These are phyloP conservation scores for Cytospora schulzeri DNA, from an alignment of 2,329 filamentous ascomycete species.

Conservation along the genomic window DNA sequence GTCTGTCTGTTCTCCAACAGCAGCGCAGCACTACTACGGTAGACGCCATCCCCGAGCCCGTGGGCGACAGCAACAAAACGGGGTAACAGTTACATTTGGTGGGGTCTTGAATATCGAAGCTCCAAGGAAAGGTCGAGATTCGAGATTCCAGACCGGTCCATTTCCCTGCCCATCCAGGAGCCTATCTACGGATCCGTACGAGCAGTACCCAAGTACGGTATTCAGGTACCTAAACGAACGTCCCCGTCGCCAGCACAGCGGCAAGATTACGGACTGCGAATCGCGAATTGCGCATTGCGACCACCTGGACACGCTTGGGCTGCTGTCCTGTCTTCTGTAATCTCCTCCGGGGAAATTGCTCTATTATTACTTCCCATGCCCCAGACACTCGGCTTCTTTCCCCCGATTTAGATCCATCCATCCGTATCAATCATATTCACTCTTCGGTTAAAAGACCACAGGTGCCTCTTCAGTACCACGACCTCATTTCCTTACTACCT, in stretches of 20 bases:
- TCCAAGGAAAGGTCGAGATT: neutral
- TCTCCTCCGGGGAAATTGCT: constrained; percentile 18
- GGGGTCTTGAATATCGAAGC: neutral
- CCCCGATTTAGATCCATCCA: neutral
- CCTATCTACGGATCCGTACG: neutral
- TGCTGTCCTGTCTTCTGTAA: neutral
- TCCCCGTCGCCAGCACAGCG: neutral
- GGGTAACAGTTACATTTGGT: neutral
- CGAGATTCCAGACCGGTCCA: constrained; percentile 1
- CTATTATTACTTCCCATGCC: neutral
- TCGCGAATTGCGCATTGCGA: neutral
- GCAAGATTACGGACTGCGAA: constrained; percentile 16
- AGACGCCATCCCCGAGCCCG: neutral
- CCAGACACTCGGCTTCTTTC: neutral
- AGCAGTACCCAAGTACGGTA: neutral
- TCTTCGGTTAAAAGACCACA: constrained; percentile 9
- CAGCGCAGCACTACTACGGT: neutral
- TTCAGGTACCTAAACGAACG: neutral
- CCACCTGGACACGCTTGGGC: neutral
- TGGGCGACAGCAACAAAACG: neutral
- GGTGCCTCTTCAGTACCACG: neutral
- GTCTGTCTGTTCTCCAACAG: neutral
- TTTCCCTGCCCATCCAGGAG: neutral
- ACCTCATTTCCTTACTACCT: neutral
- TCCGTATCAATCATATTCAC: neutral